A percentile compares a stretch with the other conserved stretches of the same genome.
phyloP scores from a whole-genome alignment of 2,329 filamentous ascomycete genomes.

The Aspergillus carbonarius region DNA sequence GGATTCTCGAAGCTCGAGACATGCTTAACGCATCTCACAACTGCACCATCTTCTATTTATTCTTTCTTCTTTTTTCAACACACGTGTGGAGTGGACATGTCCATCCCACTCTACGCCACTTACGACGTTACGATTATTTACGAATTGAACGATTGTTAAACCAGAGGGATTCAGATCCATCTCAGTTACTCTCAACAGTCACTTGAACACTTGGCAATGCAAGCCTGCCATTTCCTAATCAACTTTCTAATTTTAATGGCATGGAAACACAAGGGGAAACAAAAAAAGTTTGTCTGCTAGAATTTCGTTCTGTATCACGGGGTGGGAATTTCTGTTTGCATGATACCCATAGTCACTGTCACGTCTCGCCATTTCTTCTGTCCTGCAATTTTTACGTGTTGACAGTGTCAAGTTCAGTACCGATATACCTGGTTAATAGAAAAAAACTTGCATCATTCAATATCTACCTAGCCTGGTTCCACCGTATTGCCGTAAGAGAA shows the following conservation, averaged over 20 bases:
- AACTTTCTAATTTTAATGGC: not conserved
- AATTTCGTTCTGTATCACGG: constrained; percentile 12
- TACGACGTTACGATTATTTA: constrained; percentile 17
- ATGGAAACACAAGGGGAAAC: not conserved
- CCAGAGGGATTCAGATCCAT: not conserved
- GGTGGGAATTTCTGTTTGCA: constrained; percentile 15
- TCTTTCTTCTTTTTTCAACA: not conserved
- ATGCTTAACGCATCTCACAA: not conserved
- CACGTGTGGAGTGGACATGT: not conserved
- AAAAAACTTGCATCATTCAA: too few relatives aligned
- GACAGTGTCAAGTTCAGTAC: not conserved
- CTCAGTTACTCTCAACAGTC: constrained; percentile 6
- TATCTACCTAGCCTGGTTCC: too few relatives aligned
- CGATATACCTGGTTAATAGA: not conserved
- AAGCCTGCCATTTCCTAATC: not conserved
- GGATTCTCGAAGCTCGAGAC: constrained; percentile 6
- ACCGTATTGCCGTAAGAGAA: too few relatives aligned
- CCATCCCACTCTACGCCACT: not conserved
- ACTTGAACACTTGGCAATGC: not conserved
- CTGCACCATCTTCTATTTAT: not conserved
- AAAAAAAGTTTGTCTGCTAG: constrained; percentile 13
- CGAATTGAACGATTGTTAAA: constrained; percentile 14
- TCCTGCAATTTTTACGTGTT: not conserved
- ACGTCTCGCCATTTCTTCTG: constrained; percentile 6
- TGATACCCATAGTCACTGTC: constrained; percentile 22